Percentiles rank a stretch among this genome's conserved stretches.
phyloP scores from a whole-genome alignment of 352 stramenopile species.

The Phytopythium ostracodes region DNA sequence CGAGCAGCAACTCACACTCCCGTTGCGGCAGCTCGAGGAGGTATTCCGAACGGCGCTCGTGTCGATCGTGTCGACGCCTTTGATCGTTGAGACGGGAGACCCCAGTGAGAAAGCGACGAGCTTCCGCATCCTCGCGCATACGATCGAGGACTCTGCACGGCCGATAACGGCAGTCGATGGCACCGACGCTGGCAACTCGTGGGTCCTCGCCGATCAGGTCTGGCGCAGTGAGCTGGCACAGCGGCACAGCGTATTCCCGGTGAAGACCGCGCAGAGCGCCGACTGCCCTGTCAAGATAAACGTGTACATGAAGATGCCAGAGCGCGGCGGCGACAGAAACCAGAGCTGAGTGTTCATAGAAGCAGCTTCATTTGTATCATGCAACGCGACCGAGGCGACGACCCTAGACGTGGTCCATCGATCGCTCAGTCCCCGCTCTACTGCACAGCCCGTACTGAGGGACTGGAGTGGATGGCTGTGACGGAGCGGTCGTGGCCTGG shows the following conservation, averaged over 20 bases:
- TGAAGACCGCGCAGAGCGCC: slow-evolving; percentile 37
- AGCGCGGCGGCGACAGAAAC: neutral
- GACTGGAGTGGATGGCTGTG: slow-evolving; percentile 12
- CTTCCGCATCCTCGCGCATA: slow-evolving; percentile 72
- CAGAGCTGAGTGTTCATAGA: neutral
- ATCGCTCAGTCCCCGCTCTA: neutral
- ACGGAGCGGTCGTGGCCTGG: slow-evolving; percentile 37
- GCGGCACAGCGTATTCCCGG: slow-evolving; percentile 28
- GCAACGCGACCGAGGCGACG: neutral
- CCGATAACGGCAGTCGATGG: slow-evolving; percentile 35
- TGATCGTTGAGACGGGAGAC: slow-evolving; percentile 6
- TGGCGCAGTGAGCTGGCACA: slow-evolving; percentile 38
- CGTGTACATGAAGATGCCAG: slow-evolving; percentile 50
- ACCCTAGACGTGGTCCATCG: slow-evolving; percentile 1
- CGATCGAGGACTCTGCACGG: slow-evolving; percentile 37
- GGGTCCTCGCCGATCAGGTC: slow-evolving; percentile 56
- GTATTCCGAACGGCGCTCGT: slow-evolving; percentile 58
- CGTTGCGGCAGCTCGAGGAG: slow-evolving; percentile 54
- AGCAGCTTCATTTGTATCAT: neutral
- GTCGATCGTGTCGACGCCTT: slow-evolving; percentile 35
- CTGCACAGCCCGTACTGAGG: neutral
- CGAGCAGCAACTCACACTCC: slow-evolving; percentile 27
- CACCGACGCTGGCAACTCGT: slow-evolving; percentile 46
- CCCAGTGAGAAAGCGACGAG: slow-evolving; percentile 19
- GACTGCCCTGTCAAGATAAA: slow-evolving; percentile 45